Conservation (phyloP, 371 early-diverging fungal species). For the Nematocida homosporus region DNA sequence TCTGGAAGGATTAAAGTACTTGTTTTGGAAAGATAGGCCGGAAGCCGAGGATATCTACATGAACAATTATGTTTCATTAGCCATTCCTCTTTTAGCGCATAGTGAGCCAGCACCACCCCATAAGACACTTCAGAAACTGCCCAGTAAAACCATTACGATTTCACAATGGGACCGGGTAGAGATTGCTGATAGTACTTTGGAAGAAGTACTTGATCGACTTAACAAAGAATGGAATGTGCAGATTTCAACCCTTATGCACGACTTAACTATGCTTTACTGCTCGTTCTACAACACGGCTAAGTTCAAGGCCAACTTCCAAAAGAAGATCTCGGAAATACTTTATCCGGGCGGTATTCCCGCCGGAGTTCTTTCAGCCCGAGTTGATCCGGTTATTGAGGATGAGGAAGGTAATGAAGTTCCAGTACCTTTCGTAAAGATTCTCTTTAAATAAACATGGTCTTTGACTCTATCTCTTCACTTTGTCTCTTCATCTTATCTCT, state of each 20-base stretch:
- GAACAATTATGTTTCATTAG: conserved; percentile 95
- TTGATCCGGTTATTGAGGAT: conserved; percentile 42
- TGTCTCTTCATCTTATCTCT: no score
- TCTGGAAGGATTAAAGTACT: conserved; percentile 73
- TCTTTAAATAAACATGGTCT: conserved; percentile 4
- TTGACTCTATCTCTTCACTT: no score
- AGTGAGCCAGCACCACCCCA: conserved; percentile 90
- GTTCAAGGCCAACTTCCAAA: conserved; percentile 32
- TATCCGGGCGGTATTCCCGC: conserved; percentile 33
- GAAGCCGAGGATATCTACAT: conserved; percentile 74
- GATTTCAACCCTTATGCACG: conserved; percentile 85
- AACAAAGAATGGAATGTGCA: conserved; percentile 76
- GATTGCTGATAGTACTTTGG: conserved; percentile 78
- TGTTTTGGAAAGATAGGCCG: conserved; percentile 28
- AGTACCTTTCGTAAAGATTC: conserved; percentile 42
- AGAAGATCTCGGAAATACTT: conserved; percentile 43
- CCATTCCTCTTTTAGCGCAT: conserved; percentile 94
- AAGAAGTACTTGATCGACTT: conserved; percentile 81
- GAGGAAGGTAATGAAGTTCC: conserved; percentile 46
- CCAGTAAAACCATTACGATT: conserved; percentile 75
- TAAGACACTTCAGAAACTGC: conserved; percentile 68
- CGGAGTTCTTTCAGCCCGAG: conserved; percentile 26
- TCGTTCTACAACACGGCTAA: conserved; percentile 51
- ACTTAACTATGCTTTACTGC: conserved; percentile 72
- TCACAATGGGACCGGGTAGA: conserved; percentile 94